These are phyloP conservation scores for Diplodia seriata DNA, from an alignment of 2,329 filamentous ascomycete species.

Conservation along the genomic window DNA sequence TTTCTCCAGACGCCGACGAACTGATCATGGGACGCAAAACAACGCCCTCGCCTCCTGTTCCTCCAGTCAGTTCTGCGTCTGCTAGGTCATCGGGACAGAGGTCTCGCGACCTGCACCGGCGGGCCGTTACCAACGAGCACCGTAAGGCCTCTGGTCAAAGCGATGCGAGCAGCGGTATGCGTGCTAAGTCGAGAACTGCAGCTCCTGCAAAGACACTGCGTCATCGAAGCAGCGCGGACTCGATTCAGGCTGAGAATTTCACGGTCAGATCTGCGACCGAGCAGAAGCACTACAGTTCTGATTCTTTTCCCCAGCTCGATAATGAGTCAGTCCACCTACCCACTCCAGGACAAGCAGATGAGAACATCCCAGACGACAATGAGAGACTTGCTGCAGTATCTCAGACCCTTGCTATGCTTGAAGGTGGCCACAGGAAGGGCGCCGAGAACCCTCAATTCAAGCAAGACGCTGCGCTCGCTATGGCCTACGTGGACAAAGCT, in stretches of 20 bases:
- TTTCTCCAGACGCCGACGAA: constrained; percentile 25
- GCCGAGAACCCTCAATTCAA: background rate
- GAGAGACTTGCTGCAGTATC: constrained; percentile 12
- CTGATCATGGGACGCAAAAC: constrained; percentile 26
- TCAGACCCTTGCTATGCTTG: constrained; percentile 9
- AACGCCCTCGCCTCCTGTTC: constrained; percentile 7
- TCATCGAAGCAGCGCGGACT: constrained; percentile 8
- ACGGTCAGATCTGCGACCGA: background rate
- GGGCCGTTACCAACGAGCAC: constrained; percentile 26
- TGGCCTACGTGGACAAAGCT: background rate
- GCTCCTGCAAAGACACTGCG: background rate
- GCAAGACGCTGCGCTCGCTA: background rate
- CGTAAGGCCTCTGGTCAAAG: constrained; percentile 20
- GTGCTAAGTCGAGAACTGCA: constrained; percentile 9
- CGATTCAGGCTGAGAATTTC: constrained; percentile 19
- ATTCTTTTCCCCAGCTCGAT: background rate
- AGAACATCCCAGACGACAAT: background rate
- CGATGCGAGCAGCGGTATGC: background rate
- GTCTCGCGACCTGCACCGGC: constrained; percentile 10
- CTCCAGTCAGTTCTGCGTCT: background rate
- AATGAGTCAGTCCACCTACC: background rate
- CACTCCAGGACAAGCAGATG: background rate
- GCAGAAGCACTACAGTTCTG: background rate
- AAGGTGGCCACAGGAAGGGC: constrained; percentile 7
- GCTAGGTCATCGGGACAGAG: background rate